A percentile compares a stretch with the other conserved stretches of the same genome.
phyloP scores from a whole-genome alignment of 225 moss, liverwort and hornwort species.

The Pseudoscleropodium purum region DNA sequence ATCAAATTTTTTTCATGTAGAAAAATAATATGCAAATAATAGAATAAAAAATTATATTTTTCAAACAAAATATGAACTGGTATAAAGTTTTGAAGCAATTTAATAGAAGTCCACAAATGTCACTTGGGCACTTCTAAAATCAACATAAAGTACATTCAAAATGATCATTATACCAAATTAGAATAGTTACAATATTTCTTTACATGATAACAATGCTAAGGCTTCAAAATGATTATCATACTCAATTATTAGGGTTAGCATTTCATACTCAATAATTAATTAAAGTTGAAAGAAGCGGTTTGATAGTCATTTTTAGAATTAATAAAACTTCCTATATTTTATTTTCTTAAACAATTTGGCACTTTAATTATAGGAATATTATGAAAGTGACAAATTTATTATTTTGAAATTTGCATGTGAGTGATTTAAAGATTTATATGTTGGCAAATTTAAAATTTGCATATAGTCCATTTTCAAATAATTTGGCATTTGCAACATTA shows the following conservation, averaged over 20 bases:
- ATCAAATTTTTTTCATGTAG: neutral
- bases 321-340: too few relatives aligned
- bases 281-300: neutral
- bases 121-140: neutral
- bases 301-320: neutral
- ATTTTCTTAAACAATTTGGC: too few relatives aligned
- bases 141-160: neutral
- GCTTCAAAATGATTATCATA: neutral
- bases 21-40: neutral
- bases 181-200: neutral
- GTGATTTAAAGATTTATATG: neutral
- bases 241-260: fast-evolving
- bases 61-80: neutral
- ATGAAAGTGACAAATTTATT: neutral
- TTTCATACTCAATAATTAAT: neutral
- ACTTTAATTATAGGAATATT: neutral
- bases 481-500: neutral
- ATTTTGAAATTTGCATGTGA: too few relatives aligned
- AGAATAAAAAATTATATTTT: neutral
- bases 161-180: neutral
- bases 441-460: neutral
- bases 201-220: neutral
- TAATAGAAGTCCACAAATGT: fast-evolving
- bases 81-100: neutral
- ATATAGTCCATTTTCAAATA: neutral